Percentiles rank a stretch among this genome's conserved stretches.
These are phyloP conservation scores for Flaveria bidentis DNA, from an alignment of 129 eudicot species.

Conservation along the genomic window DNA sequence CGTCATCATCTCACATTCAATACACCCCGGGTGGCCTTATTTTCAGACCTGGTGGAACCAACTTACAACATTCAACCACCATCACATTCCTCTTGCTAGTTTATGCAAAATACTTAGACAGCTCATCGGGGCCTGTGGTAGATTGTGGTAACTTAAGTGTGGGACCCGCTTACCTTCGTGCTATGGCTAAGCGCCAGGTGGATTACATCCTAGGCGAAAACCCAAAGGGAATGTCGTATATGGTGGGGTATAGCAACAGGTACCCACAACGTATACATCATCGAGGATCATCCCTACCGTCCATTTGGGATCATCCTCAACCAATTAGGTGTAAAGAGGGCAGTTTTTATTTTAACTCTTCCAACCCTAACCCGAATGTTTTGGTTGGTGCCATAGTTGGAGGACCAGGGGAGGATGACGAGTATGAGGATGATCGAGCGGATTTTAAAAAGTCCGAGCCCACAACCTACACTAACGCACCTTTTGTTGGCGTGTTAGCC, in stretches of 20 bases:
- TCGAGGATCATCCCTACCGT: slow-evolving; percentile 86
- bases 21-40: slow-evolving; percentile 84
- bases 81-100: slow-evolving; percentile 68
- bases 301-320: slow-evolving; percentile 64
- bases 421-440: slow-evolving; percentile 67
- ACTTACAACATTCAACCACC: slow-evolving; percentile 81
- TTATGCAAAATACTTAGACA: slow-evolving; percentile 72
- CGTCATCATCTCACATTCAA: slow-evolving; percentile 66
- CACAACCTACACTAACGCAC: slow-evolving; percentile 90
- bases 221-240: slow-evolving; percentile 88
- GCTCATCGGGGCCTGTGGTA: slow-evolving; percentile 38
- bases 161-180: slow-evolving; percentile 57
- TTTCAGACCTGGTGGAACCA: slow-evolving; percentile 82
- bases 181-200: slow-evolving; percentile 74
- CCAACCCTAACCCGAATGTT: slow-evolving; percentile 67
- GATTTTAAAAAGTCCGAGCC: slow-evolving; percentile 87
- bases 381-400: slow-evolving; percentile 86
- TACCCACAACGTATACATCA: slow-evolving; percentile 88
- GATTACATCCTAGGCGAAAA: slow-evolving; percentile 92
- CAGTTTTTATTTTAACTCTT: slow-evolving; percentile 59
- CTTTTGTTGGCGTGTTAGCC: slow-evolving; percentile 88
- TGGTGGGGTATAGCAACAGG: slow-evolving; percentile 83
- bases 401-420: slow-evolving; percentile 88
- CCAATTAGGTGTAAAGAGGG: slow-evolving; percentile 84
- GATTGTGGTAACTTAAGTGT: slow-evolving; percentile 62